phyloP scores from a whole-genome alignment of 2,329 filamentous ascomycete genomes.

The Pleoardoris graminearum region DNA sequence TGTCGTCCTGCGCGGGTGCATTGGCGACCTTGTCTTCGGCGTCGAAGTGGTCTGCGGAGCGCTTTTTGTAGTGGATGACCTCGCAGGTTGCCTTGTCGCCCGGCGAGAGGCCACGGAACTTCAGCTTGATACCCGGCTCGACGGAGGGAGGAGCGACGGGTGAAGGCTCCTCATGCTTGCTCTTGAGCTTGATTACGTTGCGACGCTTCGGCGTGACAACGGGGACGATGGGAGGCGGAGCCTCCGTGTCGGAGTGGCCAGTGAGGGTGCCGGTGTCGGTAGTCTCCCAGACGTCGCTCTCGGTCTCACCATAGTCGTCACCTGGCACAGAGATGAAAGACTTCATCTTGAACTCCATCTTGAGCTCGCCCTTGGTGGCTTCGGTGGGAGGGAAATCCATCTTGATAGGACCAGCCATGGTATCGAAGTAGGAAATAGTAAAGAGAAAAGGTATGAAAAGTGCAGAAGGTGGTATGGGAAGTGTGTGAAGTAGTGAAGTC shows the following conservation, averaged over 20 bases:
- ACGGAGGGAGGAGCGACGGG: neutral
- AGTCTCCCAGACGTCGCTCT: neutral
- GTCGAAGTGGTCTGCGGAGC: neutral
- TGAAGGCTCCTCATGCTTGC: no score
- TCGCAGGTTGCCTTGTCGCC: neutral
- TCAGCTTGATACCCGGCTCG: neutral
- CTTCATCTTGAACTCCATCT: neutral
- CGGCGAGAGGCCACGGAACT: neutral
- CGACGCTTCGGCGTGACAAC: neutral
- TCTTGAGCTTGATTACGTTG: no score
- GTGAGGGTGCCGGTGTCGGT: neutral
- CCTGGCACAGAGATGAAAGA: neutral
- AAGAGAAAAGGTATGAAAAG: no score
- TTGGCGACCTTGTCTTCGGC: neutral
- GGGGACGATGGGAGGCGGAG: neutral
- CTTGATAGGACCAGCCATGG: no score
- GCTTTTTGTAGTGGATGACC: neutral
- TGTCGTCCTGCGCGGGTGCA: no score
- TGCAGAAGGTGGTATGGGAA: neutral
- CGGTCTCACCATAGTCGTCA: neutral
- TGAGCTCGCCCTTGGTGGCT: no score
- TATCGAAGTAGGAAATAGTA: no score
- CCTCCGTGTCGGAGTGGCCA: neutral
- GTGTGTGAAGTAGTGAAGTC: neutral
- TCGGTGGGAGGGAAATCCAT: no score